Percentiles rank a stretch among this genome's conserved stretches.
Evolutionary conservation across 768 basidiomycete genomes (phyloP).

Genomic region (Leucosporidium scottii): DNA sequence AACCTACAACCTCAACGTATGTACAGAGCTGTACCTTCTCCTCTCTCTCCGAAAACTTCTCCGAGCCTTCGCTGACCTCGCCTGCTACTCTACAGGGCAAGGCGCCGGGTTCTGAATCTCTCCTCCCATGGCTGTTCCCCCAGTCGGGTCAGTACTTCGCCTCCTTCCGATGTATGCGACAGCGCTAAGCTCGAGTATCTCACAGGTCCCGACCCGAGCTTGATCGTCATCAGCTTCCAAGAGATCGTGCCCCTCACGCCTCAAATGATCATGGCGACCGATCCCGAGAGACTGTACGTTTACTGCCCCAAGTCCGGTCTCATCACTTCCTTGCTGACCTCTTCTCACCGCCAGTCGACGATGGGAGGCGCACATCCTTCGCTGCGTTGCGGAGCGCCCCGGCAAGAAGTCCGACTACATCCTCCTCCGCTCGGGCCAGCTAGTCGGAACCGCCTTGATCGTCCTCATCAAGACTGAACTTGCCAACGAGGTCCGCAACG

Average conservation of each 20-base stretch:
- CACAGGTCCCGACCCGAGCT: slow-evolving; percentile 60
- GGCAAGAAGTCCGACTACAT: slow-evolving; percentile 64
- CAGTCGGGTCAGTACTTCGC: slow-evolving; percentile 51
- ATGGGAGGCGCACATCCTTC: slow-evolving; percentile 78
- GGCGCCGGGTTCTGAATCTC: slow-evolving; percentile 66
- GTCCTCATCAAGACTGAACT: slow-evolving; percentile 72
- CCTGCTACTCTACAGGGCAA: too few species aligned
- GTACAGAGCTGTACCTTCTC: too few species aligned
- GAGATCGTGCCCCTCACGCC: slow-evolving; percentile 98
- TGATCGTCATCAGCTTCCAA: slow-evolving; percentile 86
- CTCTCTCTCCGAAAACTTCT: too few species aligned
- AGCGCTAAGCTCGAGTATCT: slow-evolving; percentile 17
- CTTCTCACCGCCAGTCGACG: slow-evolving; percentile 54
- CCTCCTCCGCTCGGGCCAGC: slow-evolving; percentile 85
- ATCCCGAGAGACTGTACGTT: slow-evolving; percentile 33
- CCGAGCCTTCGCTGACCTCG: too few species aligned
- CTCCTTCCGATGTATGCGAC: background rate
- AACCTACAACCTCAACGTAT: slow-evolving; percentile 95
- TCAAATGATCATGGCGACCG: slow-evolving; percentile 62
- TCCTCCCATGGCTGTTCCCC: slow-evolving; percentile 87
- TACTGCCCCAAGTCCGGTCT: too few species aligned
- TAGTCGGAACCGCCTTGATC: slow-evolving; percentile 89
- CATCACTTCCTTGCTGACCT: background rate
- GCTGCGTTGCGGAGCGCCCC: slow-evolving; percentile 65
- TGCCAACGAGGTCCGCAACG: slow-evolving; percentile 73